Base-by-base conservation (phyloP, 148 eudicot genomes). In the Diospyros lotus region DNA sequence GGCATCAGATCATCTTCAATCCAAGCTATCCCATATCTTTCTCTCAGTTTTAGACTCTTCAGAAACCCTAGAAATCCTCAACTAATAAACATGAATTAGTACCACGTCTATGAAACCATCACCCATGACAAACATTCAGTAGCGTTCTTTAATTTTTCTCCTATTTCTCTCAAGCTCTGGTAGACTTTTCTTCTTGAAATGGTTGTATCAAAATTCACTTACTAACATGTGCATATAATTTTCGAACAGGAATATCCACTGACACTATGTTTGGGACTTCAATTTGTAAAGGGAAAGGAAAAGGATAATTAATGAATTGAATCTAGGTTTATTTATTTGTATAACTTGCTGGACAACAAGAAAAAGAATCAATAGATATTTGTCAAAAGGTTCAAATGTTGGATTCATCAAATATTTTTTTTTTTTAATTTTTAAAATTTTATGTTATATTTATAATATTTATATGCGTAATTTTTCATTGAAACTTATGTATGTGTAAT, bases 41-140 rank as follows among this genome's bases (percentile, higher is more conserved):
- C 43, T 65, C 42, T 72, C 64, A 9, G 54, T 72, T 73, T 28
- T 59, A 40, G 12, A 46, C 15, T 60, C 61, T 42, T 28, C 0
- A 28, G 28, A 46, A 79, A 69, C 78, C 82, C 82, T 79, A 74
- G 63, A 40, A 43, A 55, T 14, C 3, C 38, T 55, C 7, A 15
- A 15, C 14, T 58, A 17, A 28, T 15, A n/a, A 45, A 51, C 67
- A 94, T 94, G 98, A 87, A 95, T 81, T 85, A 95, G 58, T 92
- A 88, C 86, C 98, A 95, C 83, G 86, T 92, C 58, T 92, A 89
- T 43, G 94, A 92, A 81, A 93, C 97, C 11, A 89, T 92, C 45
- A 97, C 97, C 75, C 87, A 81, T 7, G 98, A 96, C 15, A 95
- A 89, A 81, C 80, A 84, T 86, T 90, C 97, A 87, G 98, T 92